Evolutionary conservation across 176 grass and related monocot genomes (phyloP).

Genomic region (Oryza rufipogon): DNA sequence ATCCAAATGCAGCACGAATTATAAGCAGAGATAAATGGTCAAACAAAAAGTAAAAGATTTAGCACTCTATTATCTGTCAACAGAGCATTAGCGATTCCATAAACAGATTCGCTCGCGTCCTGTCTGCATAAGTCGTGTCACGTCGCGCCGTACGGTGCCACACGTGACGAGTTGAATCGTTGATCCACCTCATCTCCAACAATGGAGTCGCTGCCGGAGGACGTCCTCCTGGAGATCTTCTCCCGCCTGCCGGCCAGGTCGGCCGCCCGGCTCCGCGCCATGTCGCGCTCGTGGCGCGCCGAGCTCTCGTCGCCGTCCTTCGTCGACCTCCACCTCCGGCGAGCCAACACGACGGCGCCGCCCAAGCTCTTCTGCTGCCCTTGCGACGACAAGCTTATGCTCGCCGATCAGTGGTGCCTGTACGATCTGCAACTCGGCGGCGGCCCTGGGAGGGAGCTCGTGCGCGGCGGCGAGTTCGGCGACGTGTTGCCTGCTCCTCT

Average conservation of each 20-base stretch:
- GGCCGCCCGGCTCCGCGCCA: background rate
- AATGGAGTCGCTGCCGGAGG: too few species aligned
- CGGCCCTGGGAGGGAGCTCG: background rate
- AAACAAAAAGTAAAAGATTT: too few species aligned
- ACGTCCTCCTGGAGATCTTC: conserved; percentile 5
- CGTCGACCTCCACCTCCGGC: background rate
- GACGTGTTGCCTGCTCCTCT: background rate
- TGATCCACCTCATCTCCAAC: too few species aligned
- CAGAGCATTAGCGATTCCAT: too few species aligned
- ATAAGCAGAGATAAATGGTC: too few species aligned
- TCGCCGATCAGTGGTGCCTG: too few species aligned
- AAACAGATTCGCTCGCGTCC: too few species aligned
- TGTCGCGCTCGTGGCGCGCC: background rate
- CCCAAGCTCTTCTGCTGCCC: background rate
- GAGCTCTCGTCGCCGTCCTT: background rate
- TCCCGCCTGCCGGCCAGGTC: conserved; percentile 2
- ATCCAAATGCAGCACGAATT: too few species aligned
- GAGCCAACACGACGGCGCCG: background rate
- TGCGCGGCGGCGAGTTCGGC: background rate
- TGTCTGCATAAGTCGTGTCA: too few species aligned
- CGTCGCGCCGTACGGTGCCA: too few species aligned
- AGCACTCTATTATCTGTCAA: too few species aligned
- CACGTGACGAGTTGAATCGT: too few species aligned
- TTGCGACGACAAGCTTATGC: background rate
- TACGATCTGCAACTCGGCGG: background rate